Percentiles rank a stretch among this genome's conserved stretches.
phyloP scores from a whole-genome alignment of 768 basidiomycete genomes.

The Hygrophorus russula region DNA sequence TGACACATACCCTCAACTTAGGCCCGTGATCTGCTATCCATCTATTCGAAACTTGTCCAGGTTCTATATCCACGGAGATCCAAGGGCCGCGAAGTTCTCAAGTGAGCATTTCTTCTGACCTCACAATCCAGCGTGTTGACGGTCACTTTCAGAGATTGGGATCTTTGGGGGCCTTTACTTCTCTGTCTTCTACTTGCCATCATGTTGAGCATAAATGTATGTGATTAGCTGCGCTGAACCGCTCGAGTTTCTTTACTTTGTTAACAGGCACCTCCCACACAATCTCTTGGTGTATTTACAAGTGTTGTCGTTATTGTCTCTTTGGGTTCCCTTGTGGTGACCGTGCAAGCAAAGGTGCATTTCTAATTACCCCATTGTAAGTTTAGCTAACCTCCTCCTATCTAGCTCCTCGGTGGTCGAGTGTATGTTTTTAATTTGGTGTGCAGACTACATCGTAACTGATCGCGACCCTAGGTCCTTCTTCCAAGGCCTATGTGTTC shows the following conservation, averaged over 20 bases:
- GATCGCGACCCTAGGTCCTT: slow-evolving; percentile 49
- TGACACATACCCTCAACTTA: slow-evolving; percentile 19
- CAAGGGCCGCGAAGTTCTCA: slow-evolving; percentile 68
- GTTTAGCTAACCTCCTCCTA: not conserved
- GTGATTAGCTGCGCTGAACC: slow-evolving; percentile 8
- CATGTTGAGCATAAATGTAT: slow-evolving; percentile 77
- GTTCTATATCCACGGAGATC: slow-evolving; percentile 81
- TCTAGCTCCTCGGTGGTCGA: slow-evolving; percentile 67
- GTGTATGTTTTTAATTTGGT: slow-evolving; percentile 39
- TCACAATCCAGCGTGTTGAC: not conserved
- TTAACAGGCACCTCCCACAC: slow-evolving; percentile 64
- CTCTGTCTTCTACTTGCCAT: slow-evolving; percentile 72
- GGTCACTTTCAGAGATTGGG: slow-evolving; percentile 71
- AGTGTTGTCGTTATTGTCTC: slow-evolving; percentile 91
- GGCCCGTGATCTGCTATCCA: slow-evolving; percentile 83
- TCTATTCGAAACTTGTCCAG: slow-evolving; percentile 87
- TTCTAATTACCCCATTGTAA: not conserved
- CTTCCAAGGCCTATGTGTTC: slow-evolving; percentile 90
- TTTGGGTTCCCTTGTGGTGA: slow-evolving; percentile 82
- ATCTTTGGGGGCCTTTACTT: slow-evolving; percentile 92
- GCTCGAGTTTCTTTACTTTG: not conserved
- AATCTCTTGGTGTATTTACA: slow-evolving; percentile 85
- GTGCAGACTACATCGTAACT: not conserved
- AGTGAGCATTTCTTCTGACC: slow-evolving; percentile 28
- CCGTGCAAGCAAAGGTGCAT: slow-evolving; percentile 86